These are phyloP conservation scores for Pezicula radicicola DNA, from an alignment of 2,329 filamentous ascomycete species.

Conservation along the genomic window DNA sequence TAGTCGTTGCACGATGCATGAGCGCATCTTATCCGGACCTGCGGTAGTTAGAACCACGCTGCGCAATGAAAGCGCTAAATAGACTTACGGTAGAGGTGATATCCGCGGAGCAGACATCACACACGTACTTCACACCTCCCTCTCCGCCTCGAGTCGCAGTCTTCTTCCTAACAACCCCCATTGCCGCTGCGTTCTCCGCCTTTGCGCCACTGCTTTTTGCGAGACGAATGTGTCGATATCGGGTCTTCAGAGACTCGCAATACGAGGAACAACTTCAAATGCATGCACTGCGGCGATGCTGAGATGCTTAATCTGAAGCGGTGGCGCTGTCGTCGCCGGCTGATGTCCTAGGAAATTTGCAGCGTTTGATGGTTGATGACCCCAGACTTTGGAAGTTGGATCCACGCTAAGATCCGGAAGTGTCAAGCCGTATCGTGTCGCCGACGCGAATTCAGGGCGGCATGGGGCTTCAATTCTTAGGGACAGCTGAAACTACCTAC, in stretches of 20 bases:
- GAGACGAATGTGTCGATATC: neutral
- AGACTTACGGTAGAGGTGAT: conserved; percentile 88
- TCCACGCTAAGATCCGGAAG: no score
- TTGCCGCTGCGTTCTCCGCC: conserved; percentile 33
- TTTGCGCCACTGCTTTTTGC: neutral
- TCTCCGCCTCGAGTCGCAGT: conserved; percentile 81
- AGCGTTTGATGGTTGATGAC: no score
- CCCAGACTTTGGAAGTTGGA: no score
- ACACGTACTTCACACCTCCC: conserved; percentile 91
- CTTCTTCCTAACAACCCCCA: conserved; percentile 97
- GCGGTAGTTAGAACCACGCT: conserved; percentile 3
- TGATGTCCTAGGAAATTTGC: no score
- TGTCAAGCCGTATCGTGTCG: no score
- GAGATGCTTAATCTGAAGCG: no score
- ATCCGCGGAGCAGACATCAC: conserved; percentile 93
- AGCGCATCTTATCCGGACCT: conserved; percentile 95
- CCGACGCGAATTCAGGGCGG: no score
- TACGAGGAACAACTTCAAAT: neutral
- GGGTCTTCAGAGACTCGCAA: neutral
- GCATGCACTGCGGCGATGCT: no score
- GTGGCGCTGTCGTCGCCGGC: no score
- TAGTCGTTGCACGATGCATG: conserved; percentile 79
- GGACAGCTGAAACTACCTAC: no score
- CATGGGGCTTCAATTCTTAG: no score
- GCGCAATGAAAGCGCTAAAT: neutral